phyloP scores from a whole-genome alignment of 768 basidiomycete species.

The Leccinum barrowsii region DNA sequence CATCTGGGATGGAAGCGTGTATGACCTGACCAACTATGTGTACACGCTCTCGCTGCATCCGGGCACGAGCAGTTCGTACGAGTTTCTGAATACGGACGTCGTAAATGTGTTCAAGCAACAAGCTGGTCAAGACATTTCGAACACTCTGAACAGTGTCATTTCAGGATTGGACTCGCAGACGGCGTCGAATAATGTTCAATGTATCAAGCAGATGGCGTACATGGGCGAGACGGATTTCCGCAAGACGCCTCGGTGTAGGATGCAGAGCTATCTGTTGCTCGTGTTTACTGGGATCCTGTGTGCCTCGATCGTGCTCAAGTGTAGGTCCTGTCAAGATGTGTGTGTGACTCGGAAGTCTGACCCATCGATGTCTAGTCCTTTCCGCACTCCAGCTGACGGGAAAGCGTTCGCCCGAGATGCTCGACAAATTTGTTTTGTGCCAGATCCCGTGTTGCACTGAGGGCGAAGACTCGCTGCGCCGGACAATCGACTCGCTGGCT shows the following conservation, averaged over 20 bases:
- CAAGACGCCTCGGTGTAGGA: slow-evolving; percentile 69
- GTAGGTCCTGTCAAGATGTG: slow-evolving; percentile 45
- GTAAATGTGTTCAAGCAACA: slow-evolving; percentile 73
- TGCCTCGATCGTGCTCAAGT: slow-evolving; percentile 78
- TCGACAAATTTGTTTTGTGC: slow-evolving; percentile 93
- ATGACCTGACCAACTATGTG: slow-evolving; percentile 90
- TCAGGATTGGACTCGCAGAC: slow-evolving; percentile 46
- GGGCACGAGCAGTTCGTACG: slow-evolving; percentile 40
- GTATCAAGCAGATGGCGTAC: slow-evolving; percentile 79
- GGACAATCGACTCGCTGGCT: slow-evolving; percentile 89
- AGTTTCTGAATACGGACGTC: slow-evolving; percentile 66
- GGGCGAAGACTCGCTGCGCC: slow-evolving; percentile 89
- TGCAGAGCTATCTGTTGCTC: slow-evolving; percentile 81
- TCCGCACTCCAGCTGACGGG: slow-evolving; percentile 83
- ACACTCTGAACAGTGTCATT: slow-evolving; percentile 55
- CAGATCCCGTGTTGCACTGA: slow-evolving; percentile 96
- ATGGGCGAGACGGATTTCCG: slow-evolving; percentile 77
- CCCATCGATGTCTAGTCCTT: slow-evolving; percentile 54
- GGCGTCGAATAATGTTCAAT: slow-evolving; percentile 50
- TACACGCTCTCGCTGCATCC: slow-evolving; percentile 56
- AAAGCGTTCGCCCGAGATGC: slow-evolving; percentile 80
- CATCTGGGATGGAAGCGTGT: slow-evolving; percentile 70
- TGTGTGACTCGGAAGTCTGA: slow-evolving; percentile 1
- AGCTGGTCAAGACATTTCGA: slow-evolving; percentile 82
- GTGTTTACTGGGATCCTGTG: slow-evolving; percentile 73